Percentiles rank a stretch among this genome's conserved stretches.
Evolutionary conservation across 2,329 filamentous ascomycete species (phyloP).

Genomic region (Teratosphaeriaceae sp.): DNA sequence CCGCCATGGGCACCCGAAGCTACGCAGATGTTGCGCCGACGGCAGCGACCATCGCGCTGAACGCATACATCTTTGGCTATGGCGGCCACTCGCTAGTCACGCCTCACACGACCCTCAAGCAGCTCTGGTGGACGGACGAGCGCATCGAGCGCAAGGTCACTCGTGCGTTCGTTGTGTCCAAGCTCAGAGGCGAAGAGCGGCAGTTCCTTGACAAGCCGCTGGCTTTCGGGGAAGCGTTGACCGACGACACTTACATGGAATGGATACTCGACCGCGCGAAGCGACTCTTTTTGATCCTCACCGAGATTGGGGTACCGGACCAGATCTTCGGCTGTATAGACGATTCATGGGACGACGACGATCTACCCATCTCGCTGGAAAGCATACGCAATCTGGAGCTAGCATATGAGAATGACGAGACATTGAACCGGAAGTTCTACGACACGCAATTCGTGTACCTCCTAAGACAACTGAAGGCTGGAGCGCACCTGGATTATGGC

Average conservation of each 20-base stretch:
- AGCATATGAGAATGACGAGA: constrained; percentile 53
- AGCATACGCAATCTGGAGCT: constrained; percentile 59
- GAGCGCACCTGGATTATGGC: constrained; percentile 56
- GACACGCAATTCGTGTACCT: constrained; percentile 64
- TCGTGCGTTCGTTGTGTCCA: constrained; percentile 57
- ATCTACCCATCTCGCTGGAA: constrained; percentile 62
- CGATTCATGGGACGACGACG: constrained; percentile 69
- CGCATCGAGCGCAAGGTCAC: constrained; percentile 65
- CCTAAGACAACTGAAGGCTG: constrained; percentile 55
- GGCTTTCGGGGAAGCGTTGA: constrained; percentile 61
- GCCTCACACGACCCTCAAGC: constrained; percentile 42
- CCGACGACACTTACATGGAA: constrained; percentile 70
- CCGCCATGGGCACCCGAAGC: constrained; percentile 28
- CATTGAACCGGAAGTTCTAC: constrained; percentile 62
- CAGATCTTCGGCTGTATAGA: constrained; percentile 71
- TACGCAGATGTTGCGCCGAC: constrained; percentile 30
- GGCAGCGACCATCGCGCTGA: constrained; percentile 36
- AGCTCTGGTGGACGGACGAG: constrained; percentile 65
- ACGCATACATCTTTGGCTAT: constrained; percentile 46
- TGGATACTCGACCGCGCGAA: constrained; percentile 67
- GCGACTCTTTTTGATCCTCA: constrained; percentile 63
- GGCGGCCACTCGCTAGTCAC: constrained; percentile 45
- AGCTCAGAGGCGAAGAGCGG: constrained; percentile 57
- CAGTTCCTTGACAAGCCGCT: constrained; percentile 56
- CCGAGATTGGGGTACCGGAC: constrained; percentile 62